These are phyloP conservation scores for Colletotrichum lini DNA, from an alignment of 2,329 filamentous ascomycete species.

Conservation along the genomic window DNA sequence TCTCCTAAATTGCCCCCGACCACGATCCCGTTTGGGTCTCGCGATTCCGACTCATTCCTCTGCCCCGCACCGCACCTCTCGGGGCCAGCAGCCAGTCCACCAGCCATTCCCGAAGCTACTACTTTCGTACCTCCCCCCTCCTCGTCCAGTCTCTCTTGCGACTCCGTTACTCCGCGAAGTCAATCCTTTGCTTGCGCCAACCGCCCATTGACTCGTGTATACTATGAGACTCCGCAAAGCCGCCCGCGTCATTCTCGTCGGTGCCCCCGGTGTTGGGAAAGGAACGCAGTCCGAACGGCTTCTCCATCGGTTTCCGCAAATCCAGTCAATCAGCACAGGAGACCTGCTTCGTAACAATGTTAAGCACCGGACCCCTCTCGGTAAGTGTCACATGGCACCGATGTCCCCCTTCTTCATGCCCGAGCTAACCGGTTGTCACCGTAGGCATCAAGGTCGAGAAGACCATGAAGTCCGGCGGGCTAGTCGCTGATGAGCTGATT, in stretches of 20 bases:
- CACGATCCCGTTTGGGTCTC: slow-evolving; percentile 38
- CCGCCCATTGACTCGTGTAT: slow-evolving; percentile 26
- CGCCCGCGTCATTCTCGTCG: slow-evolving; percentile 93
- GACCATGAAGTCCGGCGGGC: slow-evolving; percentile 87
- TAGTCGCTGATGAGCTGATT: slow-evolving; percentile 95
- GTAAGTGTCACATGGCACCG: slow-evolving; percentile 62
- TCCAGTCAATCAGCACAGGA: slow-evolving; percentile 93
- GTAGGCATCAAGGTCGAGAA: slow-evolving; percentile 90
- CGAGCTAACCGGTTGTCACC: slow-evolving; percentile 12
- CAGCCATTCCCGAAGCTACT: slow-evolving; percentile 32
- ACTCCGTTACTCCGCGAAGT: slow-evolving; percentile 15
- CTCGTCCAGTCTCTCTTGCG: not conserved
- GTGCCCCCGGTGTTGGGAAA: slow-evolving; percentile 97
- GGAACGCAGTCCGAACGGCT: slow-evolving; percentile 95
- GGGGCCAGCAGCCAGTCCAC: slow-evolving; percentile 29
- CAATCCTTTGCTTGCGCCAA: slow-evolving; percentile 32
- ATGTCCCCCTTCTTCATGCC: not conserved
- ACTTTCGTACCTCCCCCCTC: not conserved
- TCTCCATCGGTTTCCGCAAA: slow-evolving; percentile 87
- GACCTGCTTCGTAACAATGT: slow-evolving; percentile 95
- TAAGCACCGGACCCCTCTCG: slow-evolving; percentile 86
- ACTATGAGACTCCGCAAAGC: slow-evolving; percentile 80
- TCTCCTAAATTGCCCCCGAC: slow-evolving; percentile 36
- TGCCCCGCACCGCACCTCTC: slow-evolving; percentile 37
- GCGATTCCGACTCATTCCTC: slow-evolving; percentile 39